Evolutionary conservation across 129 eudicot species (phyloP), one percentile per base, ranked within the genome.

Genomic region (Tagetes patula): DNA sequence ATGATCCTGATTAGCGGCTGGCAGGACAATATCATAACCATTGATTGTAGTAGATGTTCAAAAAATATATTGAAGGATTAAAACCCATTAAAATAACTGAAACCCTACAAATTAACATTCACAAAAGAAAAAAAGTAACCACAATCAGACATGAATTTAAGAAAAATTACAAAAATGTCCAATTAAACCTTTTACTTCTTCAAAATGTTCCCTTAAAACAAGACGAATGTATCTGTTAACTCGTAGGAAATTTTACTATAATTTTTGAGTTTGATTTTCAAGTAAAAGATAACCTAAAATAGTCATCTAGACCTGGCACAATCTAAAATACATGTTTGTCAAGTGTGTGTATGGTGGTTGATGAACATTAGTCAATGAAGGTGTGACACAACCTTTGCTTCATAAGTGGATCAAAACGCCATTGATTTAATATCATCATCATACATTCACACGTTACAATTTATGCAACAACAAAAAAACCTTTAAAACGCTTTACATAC

Each of bases 401-500:
- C 3, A 55, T 6, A 3, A 6, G 2, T 20, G 36, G 49, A 32
- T 31, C n/a, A 8, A 72, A 55, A 6, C 80, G 73, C 8, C n/a
- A 36, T 36, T 54, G 1, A 20, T 30, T 56, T 30, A 82, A 84
- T 58, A 58, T 27, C 1, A 42, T 69, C 80, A 84, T 30, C 75
- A 46, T 12, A 38, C 81, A 65, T 70, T 77, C 27, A 20, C 27
- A 20, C 27, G 8, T 42, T 6, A 70, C 76, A 14, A 43, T 77
- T 14, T 70, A 61, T 49, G 41, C 69, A 49, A 69, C 47, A 41
- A 12, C 41, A 42, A 1, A 8, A 58, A 59, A 62, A 42, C 54
- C 60, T 58, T 32, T 37, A 32, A 60, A 61, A 70, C 81, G 54
- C 71, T 49, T 77, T 49, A 14, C 81, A 63, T n/a, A 70, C 47